Conservation (phyloP, 1,284 basidiomycete genomes). For the Ganoderma meredithae region DNA sequence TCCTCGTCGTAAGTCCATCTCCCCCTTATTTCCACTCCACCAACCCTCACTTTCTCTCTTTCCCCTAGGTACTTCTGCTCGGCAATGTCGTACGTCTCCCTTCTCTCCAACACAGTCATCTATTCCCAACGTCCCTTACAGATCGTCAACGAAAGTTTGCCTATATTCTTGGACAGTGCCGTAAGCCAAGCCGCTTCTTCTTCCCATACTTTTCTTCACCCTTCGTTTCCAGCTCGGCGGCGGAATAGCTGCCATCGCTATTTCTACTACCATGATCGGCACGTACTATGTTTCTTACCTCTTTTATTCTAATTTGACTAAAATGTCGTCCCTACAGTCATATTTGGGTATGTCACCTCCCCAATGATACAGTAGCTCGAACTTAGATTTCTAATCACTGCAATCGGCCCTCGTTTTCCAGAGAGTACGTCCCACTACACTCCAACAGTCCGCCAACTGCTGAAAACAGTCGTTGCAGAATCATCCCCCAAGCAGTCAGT, state of each 20-base stretch:
- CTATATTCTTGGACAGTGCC: conserved; percentile 92
- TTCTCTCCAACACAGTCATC: neutral
- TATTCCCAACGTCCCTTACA: conserved; percentile 35
- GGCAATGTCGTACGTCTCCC: conserved; percentile 78
- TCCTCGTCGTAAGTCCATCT: conserved; percentile 76
- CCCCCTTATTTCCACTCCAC: no score
- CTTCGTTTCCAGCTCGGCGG: conserved; percentile 69
- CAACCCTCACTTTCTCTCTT: neutral
- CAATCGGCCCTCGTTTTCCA: conserved; percentile 34
- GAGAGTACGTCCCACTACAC: conserved; percentile 50
- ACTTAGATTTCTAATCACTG: neutral
- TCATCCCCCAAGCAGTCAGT: conserved; percentile 90
- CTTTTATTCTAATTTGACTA: neutral
- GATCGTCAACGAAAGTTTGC: conserved; percentile 93
- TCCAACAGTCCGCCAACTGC: neutral
- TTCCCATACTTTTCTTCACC: neutral
- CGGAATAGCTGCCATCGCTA: conserved; percentile 83
- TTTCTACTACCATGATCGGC: conserved; percentile 88
- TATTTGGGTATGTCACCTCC: conserved; percentile 74
- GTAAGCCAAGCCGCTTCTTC: conserved; percentile 48
- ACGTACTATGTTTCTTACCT: conserved; percentile 35
- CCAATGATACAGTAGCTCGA: neutral
- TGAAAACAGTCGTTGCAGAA: conserved; percentile 48
- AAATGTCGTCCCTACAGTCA: conserved; percentile 51
- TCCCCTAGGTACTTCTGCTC: conserved; percentile 75